Evolutionary conservation across 148 eudicot species (phyloP).

Genomic region (Salicornia ramosissima): DNA sequence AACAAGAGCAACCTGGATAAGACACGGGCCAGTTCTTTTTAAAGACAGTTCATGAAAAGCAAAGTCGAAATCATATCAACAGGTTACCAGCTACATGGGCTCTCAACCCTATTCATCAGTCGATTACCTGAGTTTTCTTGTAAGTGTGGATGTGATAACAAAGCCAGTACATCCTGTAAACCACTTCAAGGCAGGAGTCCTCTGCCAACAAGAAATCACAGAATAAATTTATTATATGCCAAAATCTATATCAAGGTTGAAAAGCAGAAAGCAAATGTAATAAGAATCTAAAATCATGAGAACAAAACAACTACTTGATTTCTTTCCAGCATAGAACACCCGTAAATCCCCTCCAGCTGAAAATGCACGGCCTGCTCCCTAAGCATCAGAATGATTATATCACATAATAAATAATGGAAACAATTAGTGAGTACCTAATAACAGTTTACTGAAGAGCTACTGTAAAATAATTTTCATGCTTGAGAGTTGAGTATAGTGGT

Average conservation of each 20-base stretch:
- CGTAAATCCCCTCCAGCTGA: constrained; percentile 97
- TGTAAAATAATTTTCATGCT: background rate
- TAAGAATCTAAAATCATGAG: background rate
- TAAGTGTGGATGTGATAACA: constrained; percentile 89
- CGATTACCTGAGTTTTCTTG: constrained; percentile 71
- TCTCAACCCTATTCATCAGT: background rate
- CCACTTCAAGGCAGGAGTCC: constrained; percentile 89
- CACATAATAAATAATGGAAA: background rate
- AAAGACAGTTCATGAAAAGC: background rate
- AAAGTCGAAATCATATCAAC: background rate
- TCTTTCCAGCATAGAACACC: constrained; percentile 77
- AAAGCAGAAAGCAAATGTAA: background rate
- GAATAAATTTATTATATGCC: background rate
- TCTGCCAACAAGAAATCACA: constrained; percentile 42
- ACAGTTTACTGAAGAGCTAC: too few species aligned
- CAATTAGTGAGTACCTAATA: background rate
- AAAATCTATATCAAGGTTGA: background rate
- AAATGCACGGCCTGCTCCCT: constrained; percentile 98
- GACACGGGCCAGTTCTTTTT: background rate
- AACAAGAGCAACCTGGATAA: constrained; percentile 80
- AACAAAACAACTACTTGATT: constrained; percentile 37
- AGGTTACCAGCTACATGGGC: background rate
- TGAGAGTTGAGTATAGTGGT: background rate
- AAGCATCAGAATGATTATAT: constrained; percentile 2
- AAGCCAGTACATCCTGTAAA: constrained; percentile 96